Conservation (phyloP, 2,329 filamentous ascomycete genomes). For the Cladosporium sp. region DNA sequence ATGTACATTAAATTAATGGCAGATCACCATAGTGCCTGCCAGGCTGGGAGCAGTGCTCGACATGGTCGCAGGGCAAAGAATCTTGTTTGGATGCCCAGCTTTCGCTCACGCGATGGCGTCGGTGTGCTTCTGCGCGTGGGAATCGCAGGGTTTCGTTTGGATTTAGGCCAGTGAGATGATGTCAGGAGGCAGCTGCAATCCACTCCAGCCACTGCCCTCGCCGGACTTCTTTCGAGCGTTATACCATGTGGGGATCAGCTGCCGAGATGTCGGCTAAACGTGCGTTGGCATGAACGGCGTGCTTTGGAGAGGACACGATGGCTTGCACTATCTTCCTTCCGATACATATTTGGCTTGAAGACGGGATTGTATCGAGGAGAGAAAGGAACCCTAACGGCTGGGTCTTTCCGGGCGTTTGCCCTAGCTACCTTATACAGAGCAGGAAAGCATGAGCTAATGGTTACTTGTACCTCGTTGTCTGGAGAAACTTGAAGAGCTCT, state of each 20-base stretch:
- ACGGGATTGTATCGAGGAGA: neutral
- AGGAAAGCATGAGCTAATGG: neutral
- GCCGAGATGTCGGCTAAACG: conserved; percentile 4
- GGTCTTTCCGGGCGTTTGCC: neutral
- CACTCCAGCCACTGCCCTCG: neutral
- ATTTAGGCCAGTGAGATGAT: neutral
- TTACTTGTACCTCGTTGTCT: neutral
- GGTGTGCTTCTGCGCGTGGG: conserved; percentile 7
- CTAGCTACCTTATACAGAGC: neutral
- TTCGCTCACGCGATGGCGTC: conserved; percentile 4
- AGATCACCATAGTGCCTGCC: neutral
- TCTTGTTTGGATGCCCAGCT: conserved; percentile 15
- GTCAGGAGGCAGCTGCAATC: neutral
- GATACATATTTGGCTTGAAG: neutral
- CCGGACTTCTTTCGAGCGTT: neutral
- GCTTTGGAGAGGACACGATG: neutral
- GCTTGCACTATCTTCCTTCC: neutral
- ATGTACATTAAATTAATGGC: neutral
- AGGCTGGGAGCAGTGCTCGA: neutral
- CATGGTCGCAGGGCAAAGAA: neutral
- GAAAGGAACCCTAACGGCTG: neutral
- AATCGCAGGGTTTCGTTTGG: conserved; percentile 6
- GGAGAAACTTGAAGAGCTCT: neutral
- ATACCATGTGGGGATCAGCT: conserved; percentile 7
- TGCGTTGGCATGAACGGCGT: neutral